These are phyloP conservation scores for Gaeumannomyces tritici DNA, from an alignment of 2,329 filamentous ascomycete species.

Conservation along the genomic window DNA sequence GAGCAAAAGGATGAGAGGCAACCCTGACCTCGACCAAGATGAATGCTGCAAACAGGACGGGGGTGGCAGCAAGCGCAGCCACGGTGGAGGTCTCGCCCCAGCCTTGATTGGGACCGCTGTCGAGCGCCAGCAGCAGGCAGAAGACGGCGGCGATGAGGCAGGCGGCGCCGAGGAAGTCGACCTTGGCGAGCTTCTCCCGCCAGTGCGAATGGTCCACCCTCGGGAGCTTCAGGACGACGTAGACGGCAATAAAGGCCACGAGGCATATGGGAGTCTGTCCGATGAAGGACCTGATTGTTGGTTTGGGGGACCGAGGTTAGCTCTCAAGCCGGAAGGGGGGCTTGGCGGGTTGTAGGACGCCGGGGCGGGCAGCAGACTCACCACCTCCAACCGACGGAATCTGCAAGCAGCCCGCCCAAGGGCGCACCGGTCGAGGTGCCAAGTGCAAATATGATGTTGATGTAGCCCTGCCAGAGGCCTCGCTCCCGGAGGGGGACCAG, in stretches of 20 bases:
- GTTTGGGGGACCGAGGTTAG: conserved; percentile 1
- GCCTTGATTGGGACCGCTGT: conserved; percentile 62
- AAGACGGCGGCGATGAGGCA: conserved; percentile 49
- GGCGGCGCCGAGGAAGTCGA: conserved; percentile 66
- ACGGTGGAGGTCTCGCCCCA: conserved; percentile 54
- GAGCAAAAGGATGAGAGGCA: conserved; percentile 64
- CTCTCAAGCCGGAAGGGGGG: conserved; percentile 2
- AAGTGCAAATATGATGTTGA: conserved; percentile 62
- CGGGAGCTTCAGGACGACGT: conserved; percentile 53
- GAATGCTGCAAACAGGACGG: conserved; percentile 56
- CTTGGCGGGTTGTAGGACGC: too few relatives aligned
- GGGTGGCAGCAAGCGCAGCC: conserved; percentile 42
- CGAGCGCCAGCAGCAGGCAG: conserved; percentile 57
- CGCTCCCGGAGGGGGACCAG: conserved; percentile 59
- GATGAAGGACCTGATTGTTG: conserved; percentile 51
- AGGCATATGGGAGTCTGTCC: conserved; percentile 60
- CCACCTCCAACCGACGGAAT: conserved; percentile 69
- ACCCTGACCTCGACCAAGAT: conserved; percentile 58
- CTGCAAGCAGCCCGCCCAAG: conserved; percentile 54
- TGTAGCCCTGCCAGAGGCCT: conserved; percentile 62
- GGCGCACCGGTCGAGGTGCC: conserved; percentile 63
- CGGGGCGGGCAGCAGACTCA: conserved; percentile 19
- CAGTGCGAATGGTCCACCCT: conserved; percentile 48
- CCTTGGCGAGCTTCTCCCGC: conserved; percentile 53
- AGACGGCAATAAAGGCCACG: conserved; percentile 54